Conservation (phyloP, 495 filamentous ascomycete genomes). For the Neurospora cerealis region DNA sequence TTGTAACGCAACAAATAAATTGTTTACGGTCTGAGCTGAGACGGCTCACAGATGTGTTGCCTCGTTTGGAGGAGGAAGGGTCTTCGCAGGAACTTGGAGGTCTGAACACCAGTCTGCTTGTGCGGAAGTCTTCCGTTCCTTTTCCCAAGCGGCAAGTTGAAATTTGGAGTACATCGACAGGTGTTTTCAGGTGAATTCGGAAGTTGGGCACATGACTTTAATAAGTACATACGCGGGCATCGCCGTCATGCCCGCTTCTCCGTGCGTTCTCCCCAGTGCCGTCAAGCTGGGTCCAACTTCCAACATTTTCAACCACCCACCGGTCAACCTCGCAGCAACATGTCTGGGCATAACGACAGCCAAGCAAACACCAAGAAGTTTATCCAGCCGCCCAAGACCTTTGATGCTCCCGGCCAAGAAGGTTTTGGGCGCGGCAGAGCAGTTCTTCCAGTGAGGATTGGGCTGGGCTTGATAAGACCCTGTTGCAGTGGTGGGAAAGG, state of each 20-base stretch:
- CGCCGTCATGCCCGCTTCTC: background rate
- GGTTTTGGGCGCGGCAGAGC: background rate
- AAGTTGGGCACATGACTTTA: background rate
- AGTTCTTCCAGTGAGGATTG: background rate
- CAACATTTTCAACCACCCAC: slow-evolving; percentile 5
- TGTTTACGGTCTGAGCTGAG: background rate
- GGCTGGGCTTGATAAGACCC: background rate
- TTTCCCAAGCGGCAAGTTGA: background rate
- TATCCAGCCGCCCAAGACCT: slow-evolving; percentile 11
- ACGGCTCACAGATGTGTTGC: background rate
- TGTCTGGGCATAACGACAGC: slow-evolving; percentile 5
- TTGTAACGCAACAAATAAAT: background rate
- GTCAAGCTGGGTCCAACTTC: background rate
- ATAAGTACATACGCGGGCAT: background rate
- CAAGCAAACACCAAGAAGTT: slow-evolving; percentile 22
- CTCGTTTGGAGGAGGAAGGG: background rate
- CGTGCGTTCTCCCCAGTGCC: background rate
- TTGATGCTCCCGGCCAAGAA: background rate
- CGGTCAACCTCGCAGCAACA: background rate
- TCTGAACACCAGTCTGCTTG: background rate
- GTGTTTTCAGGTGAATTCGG: background rate
- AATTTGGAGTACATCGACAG: background rate
- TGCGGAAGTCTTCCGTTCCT: background rate
- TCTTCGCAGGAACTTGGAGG: background rate
- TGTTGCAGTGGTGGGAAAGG: background rate